These are phyloP conservation scores for Cercophora sp. DNA, from an alignment of 495 filamentous ascomycete genomes.

Conservation along the genomic window DNA sequence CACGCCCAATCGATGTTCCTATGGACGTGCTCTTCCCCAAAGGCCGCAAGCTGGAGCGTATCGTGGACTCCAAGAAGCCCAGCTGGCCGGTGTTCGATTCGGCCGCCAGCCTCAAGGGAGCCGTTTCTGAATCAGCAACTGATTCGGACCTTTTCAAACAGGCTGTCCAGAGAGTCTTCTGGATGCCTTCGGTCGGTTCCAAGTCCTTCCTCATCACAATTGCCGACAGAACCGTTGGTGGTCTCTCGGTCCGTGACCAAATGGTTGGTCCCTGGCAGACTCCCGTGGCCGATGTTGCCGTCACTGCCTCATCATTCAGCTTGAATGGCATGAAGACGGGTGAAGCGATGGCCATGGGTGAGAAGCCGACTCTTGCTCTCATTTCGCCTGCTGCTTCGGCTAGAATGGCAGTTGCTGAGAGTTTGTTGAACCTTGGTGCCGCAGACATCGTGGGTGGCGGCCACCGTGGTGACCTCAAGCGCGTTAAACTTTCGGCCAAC, in stretches of 20 bases:
- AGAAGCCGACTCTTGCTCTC: slow-evolving; percentile 84
- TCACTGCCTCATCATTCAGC: slow-evolving; percentile 78
- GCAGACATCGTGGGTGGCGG: slow-evolving; percentile 70
- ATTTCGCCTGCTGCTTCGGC: slow-evolving; percentile 92
- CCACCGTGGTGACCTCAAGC: slow-evolving; percentile 48
- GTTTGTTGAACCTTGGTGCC: slow-evolving; percentile 85
- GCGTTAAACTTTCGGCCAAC: slow-evolving; percentile 87
- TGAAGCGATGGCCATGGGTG: slow-evolving; percentile 96
- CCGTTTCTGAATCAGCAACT: slow-evolving; percentile 48
- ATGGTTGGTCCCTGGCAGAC: slow-evolving; percentile 97
- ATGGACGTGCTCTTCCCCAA: slow-evolving; percentile 92
- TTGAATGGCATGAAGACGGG: slow-evolving; percentile 64
- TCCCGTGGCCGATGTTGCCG: slow-evolving; percentile 90
- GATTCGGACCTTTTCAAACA: slow-evolving; percentile 65
- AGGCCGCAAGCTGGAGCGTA: slow-evolving; percentile 75
- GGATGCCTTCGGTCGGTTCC: slow-evolving; percentile 83
- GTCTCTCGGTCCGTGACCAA: slow-evolving; percentile 83
- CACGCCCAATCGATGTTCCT: slow-evolving; percentile 82
- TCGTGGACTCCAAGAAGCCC: slow-evolving; percentile 70
- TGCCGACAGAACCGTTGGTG: slow-evolving; percentile 85
- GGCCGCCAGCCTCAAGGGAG: slow-evolving; percentile 35
- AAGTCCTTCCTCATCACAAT: slow-evolving; percentile 98
- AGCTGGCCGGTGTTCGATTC: slow-evolving; percentile 69
- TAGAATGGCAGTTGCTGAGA: slow-evolving; percentile 93
- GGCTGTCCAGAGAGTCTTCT: slow-evolving; percentile 75